phyloP scores from a whole-genome alignment of 139 green algal species.

The Tetraselmis chui region DNA sequence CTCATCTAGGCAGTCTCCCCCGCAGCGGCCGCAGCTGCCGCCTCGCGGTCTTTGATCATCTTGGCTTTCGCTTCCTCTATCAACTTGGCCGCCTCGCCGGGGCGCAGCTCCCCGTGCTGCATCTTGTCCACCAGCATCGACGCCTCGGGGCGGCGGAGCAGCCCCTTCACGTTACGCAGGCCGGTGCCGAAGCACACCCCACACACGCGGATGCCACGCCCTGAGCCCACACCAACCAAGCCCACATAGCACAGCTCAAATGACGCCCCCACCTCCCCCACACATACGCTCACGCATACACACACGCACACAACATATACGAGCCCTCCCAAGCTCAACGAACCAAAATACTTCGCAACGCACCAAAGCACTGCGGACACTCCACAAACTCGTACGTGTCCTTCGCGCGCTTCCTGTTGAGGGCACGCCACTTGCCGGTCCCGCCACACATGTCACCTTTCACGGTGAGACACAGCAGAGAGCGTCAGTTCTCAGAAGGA shows the following conservation, averaged over 20 bases:
- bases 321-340: too few relatives aligned
- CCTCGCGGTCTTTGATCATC: not conserved
- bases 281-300: too few relatives aligned
- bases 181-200: constrained; percentile 94
- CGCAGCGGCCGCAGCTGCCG: too few relatives aligned
- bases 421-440: constrained; percentile 94
- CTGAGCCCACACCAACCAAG: too few relatives aligned
- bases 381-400: constrained; percentile 97
- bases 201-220: constrained; percentile 79
- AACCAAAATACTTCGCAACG: too few relatives aligned
- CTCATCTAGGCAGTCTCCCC: not conserved
- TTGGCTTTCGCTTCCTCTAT: not conserved
- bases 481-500: not conserved
- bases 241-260: too few relatives aligned
- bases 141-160: constrained; percentile 87
- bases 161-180: constrained; percentile 78
- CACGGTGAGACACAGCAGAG: not conserved
- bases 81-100: constrained; percentile 27
- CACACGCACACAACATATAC: too few relatives aligned
- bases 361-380: constrained; percentile 94
- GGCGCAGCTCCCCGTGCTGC: constrained; percentile 80
- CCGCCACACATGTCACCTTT: constrained; percentile 95
- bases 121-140: constrained; percentile 87
- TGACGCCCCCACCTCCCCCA: too few relatives aligned
- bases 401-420: constrained; percentile 86